Base-by-base conservation (phyloP, 2,329 filamentous ascomycete species). In the Tolypocladium cylindrosporum region DNA sequence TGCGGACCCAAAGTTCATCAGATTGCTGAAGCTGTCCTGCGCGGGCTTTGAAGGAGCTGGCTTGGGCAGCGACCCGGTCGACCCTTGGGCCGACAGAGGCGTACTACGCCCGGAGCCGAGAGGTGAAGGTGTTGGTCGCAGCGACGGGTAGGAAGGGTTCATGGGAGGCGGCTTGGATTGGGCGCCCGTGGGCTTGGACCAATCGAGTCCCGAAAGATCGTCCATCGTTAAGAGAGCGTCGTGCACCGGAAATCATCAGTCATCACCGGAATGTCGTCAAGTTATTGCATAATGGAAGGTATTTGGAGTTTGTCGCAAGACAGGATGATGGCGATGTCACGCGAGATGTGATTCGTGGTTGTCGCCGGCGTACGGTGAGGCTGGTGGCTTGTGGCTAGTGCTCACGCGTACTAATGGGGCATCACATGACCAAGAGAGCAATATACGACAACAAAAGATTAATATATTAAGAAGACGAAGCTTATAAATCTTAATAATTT, bases 11-110 rank as follows among this genome's bases (percentile, higher is more conserved):
- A 88, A 85, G 63, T 80, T 85, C 61, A 91, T 78, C 55, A 94
- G 77, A 66, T 86, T 88, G 67, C 89, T 89, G 74, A 94, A 94
- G 75, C 87, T 91, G 68, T 94, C 90, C 53, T 80, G 74, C 7
- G 81, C 72, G 41, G 85, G 67, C 64, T 82, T 88, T 4, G 73
- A 59, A 2, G 75, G 63, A 14, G 78, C 73, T 4, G 68, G 72
- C 62, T 76, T 85, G 70, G 70, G 72, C 59, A 63, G 73, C 56
- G 73, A 68, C 41, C 60, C 62, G 5, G 77, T 77, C 19, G 79
- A 79, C 7, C 68, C 74, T 56, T 82, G 79, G 10, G 74, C 64
- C 6, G 81, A 81, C 45, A 84, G 66, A 21, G 84, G 83, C 16
- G 81, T 86, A 67, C 76, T 83, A 61, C 77, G 77, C 42, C 79